Evolutionary conservation across 306 rosid species (phyloP).

Genomic region (Cicer pinnatifidum): DNA sequence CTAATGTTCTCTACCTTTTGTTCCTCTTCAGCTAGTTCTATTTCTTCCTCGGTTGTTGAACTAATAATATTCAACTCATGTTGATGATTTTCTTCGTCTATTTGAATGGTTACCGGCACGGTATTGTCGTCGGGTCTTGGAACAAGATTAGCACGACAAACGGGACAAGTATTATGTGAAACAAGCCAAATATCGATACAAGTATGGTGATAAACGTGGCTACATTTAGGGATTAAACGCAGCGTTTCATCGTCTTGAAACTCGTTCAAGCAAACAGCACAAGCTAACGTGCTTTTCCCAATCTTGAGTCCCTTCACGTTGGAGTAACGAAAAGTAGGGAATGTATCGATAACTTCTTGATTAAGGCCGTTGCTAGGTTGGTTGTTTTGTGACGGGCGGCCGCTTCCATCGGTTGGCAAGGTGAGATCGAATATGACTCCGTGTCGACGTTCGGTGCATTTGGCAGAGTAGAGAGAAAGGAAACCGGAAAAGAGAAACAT

Average conservation of each 20-base stretch:
- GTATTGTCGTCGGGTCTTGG: constrained; percentile 53
- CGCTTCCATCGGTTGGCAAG: background rate
- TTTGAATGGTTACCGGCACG: background rate
- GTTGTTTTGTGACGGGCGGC: background rate
- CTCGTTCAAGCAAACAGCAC: constrained; percentile 86
- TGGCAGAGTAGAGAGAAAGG: constrained; percentile 74
- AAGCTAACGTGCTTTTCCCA: constrained; percentile 62
- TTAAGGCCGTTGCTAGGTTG: constrained; percentile 54
- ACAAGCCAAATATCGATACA: constrained; percentile 78
- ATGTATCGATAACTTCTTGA: constrained; percentile 57
- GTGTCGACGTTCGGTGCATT: constrained; percentile 50
- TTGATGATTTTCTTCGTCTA: constrained; percentile 8
- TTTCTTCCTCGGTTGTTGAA: constrained; percentile 1
- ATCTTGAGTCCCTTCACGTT: constrained; percentile 67
- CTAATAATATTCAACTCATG: background rate
- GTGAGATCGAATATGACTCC: constrained; percentile 32
- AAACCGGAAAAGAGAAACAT: constrained; percentile 67
- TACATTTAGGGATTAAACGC: constrained; percentile 63
- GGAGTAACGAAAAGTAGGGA: constrained; percentile 75
- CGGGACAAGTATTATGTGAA: constrained; percentile 76
- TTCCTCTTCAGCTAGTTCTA: background rate
- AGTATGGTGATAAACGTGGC: constrained; percentile 73
- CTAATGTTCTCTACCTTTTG: background rate
- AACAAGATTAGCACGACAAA: constrained; percentile 73
- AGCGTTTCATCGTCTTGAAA: constrained; percentile 69